Base-by-base conservation (phyloP, 2,329 filamentous ascomycete species). In the Nothophoma quercina region DNA sequence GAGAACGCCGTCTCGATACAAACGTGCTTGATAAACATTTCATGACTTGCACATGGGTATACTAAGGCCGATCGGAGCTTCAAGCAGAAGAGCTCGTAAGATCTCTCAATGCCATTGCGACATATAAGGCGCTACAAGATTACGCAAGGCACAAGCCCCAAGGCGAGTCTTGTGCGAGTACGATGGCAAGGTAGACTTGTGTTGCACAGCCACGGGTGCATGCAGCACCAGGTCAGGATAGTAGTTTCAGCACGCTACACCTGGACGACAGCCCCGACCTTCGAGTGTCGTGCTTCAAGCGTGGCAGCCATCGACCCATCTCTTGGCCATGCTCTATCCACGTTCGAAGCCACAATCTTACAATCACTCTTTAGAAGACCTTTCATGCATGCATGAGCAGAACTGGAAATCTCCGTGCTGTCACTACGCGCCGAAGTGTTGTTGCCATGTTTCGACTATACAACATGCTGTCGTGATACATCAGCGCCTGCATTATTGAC, bases 231-330 rank as follows among this genome's bases (percentile, higher is more conserved):
- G 23, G 22, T n/a, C 10, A 36, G 28, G 18, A 28, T 28, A 36
- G 18, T 15, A 25, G 29, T 30, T 15, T 36, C 22, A 41, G 8
- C 26, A 30, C 19, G 18, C 18, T 19, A n/a, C 33, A 46, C 29
- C 23, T 16, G 35, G 7, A 18, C 10, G 7, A 15, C 28, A 16
- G 33, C 9, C 21, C 19, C 8, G 16, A 32, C 26, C 26, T 3
- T 12, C 15, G 7, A 15, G 13, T 25, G 35, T 41, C 41, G 49
- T 51, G 41, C 35, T 21, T 16, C 21, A 19, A 51, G 41, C 49
- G 29, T 45, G 49, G 49, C 35, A 40, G 41, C 23, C 40, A 18
- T 6, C 16, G 16, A 21, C 21, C 16, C n/a, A 19, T 15, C 7
- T 40, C 6, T n/a, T 25, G 9, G 6, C 36, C 36, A 40, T 19